Percentiles rank a stretch among this genome's conserved stretches.
Conservation (phyloP, 768 basidiomycete species). For the Chlorophyllum brunneum region DNA sequence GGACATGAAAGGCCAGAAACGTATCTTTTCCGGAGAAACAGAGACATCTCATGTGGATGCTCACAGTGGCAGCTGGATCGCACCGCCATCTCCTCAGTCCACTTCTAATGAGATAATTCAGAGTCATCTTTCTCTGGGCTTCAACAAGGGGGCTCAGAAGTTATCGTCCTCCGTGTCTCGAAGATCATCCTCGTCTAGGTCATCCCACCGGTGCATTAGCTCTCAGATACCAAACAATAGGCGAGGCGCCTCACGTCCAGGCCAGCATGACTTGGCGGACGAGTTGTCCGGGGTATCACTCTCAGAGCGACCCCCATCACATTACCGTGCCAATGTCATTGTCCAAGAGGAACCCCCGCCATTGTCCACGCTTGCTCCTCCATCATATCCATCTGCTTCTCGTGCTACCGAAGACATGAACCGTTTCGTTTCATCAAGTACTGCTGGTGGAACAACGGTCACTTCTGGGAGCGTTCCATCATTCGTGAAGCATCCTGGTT, state of each 20-base stretch:
- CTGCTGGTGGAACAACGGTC: slow-evolving; percentile 70
- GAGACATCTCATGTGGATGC: slow-evolving; percentile 44
- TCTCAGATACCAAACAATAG: slow-evolving; percentile 21
- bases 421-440: slow-evolving; percentile 88
- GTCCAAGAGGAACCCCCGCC: slow-evolving; percentile 14
- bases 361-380: slow-evolving; percentile 26
- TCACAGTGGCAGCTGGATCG: slow-evolving; percentile 25
- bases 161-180: slow-evolving; percentile 24
- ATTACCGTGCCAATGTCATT: slow-evolving; percentile 16
- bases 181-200: slow-evolving; percentile 26
- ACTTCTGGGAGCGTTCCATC: slow-evolving; percentile 73
- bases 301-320: slow-evolving; percentile 19
- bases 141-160: slow-evolving; percentile 30
- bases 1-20: slow-evolving; percentile 73
- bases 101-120: slow-evolving; percentile 13
- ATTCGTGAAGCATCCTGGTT: slow-evolving; percentile 81
- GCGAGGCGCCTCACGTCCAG: neutral
- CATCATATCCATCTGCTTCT: slow-evolving; percentile 50
- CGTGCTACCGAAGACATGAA: slow-evolving; percentile 70
- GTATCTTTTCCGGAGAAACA: slow-evolving; percentile 65
- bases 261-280: slow-evolving; percentile 15
- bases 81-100: slow-evolving; percentile 2
- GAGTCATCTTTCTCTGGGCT: slow-evolving; percentile 1
- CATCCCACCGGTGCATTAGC: slow-evolving; percentile 18
- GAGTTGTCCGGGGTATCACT: slow-evolving; percentile 25